Conservation (phyloP, 345 rosid species). For the Hirschfeldia incana region DNA sequence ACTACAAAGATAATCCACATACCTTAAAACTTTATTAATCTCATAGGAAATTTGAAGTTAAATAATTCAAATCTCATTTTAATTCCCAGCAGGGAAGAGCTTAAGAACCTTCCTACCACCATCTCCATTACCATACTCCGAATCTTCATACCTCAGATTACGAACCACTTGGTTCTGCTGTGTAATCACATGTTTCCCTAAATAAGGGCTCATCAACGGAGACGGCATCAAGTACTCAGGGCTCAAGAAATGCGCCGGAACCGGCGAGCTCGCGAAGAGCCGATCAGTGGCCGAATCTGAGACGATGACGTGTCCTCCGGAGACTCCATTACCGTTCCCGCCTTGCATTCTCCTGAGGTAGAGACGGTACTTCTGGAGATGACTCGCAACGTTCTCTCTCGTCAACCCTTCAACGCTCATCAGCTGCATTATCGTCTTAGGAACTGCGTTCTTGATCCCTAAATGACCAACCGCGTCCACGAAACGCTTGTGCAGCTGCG, state of each 20-base stretch:
- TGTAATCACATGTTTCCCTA: constrained; percentile 9
- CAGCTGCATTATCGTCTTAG: constrained; percentile 95
- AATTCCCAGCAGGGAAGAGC: constrained; percentile 32
- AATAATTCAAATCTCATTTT: neutral
- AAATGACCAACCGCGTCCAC: constrained; percentile 86
- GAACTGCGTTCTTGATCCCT: constrained; percentile 93
- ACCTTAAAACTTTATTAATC: constrained; percentile 5
- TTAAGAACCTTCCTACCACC: constrained; percentile 31
- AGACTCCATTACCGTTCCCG: constrained; percentile 36
- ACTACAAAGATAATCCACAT: constrained; percentile 23
- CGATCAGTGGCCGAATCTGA: constrained; percentile 50
- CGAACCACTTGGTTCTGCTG: constrained; percentile 33
- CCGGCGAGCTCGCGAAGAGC: constrained; percentile 52
- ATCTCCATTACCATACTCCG: constrained; percentile 18
- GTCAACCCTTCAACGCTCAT: constrained; percentile 96
- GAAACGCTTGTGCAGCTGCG: constrained; percentile 90
- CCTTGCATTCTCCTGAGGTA: constrained; percentile 89
- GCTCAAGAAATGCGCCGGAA: constrained; percentile 33
- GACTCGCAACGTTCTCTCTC: constrained; percentile 93
- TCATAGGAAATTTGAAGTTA: neutral
- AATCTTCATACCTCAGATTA: constrained; percentile 31
- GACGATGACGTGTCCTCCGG: constrained; percentile 55
- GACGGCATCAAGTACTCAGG: constrained; percentile 25
- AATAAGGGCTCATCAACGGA: constrained; percentile 3
- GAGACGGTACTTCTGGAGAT: constrained; percentile 89